A percentile compares a stretch with the other conserved stretches of the same genome.
phyloP scores from a whole-genome alignment of 78 protist species.

The Dictyostelium citrinum region DNA sequence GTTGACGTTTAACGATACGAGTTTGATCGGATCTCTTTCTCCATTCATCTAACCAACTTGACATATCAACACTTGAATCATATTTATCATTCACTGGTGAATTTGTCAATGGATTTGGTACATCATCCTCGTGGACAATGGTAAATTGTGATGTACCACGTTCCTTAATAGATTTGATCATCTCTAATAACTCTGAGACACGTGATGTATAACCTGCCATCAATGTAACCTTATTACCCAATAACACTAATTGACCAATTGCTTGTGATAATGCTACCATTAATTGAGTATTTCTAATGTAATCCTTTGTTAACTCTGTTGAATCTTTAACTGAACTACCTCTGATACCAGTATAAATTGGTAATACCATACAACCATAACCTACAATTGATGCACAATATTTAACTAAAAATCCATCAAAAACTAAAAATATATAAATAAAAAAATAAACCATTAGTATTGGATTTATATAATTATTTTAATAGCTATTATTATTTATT shows the following conservation, averaged over 20 bases:
- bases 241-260: constrained; percentile 75
- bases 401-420: constrained; percentile 85
- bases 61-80: not conserved
- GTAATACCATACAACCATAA: constrained; percentile 83
- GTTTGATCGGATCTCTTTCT: constrained; percentile 26
- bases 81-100: not conserved
- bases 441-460: not conserved
- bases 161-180: constrained; percentile 56
- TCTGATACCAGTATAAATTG: constrained; percentile 73
- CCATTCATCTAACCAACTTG: constrained; percentile 45
- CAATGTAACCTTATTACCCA: constrained; percentile 78
- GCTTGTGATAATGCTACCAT: constrained; percentile 82
- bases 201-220: constrained; percentile 86
- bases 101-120: not conserved
- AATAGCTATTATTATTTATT: too few species aligned
- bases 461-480: not conserved
- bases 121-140: constrained; percentile 56
- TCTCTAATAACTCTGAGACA: constrained; percentile 81
- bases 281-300: constrained; percentile 71
- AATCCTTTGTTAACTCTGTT: constrained; percentile 82
- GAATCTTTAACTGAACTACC: constrained; percentile 59
- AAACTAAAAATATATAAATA: not conserved
- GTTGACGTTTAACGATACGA: constrained; percentile 42
- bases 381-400: constrained; percentile 88
- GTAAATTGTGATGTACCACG: constrained; percentile 51